Percentiles rank a stretch among this genome's conserved stretches.
phyloP scores from a whole-genome alignment of 805 yeast species.

The Kodamaea hsintzibuensis region DNA sequence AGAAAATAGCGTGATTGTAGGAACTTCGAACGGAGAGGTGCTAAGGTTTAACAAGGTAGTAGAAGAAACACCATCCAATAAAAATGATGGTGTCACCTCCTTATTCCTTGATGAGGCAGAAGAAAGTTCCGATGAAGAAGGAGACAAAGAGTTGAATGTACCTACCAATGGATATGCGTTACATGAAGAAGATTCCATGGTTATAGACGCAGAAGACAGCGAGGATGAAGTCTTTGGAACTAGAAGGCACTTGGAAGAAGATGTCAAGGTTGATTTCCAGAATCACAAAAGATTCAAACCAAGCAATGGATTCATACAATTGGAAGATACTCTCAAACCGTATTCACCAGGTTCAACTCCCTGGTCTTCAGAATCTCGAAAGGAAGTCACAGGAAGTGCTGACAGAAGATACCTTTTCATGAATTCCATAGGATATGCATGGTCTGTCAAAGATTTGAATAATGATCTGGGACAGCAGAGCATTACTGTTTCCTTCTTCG shows the following conservation, averaged over 20 bases:
- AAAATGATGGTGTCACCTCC: background rate
- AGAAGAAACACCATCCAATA: background rate
- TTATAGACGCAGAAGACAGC: slow-evolving; percentile 36
- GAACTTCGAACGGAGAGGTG: slow-evolving; percentile 45
- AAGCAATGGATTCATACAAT: slow-evolving; percentile 4
- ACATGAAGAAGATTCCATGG: slow-evolving; percentile 35
- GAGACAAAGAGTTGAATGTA: slow-evolving; percentile 15
- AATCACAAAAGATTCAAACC: slow-evolving; percentile 24
- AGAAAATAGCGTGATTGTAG: slow-evolving; percentile 34
- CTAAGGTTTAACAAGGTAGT: slow-evolving; percentile 21
- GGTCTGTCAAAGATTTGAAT: slow-evolving; percentile 56
- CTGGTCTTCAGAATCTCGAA: slow-evolving; percentile 41
- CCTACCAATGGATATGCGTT: slow-evolving; percentile 14
- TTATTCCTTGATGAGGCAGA: slow-evolving; percentile 17
- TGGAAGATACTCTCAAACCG: slow-evolving; percentile 47
- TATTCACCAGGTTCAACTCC: slow-evolving; percentile 90
- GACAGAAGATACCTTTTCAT: slow-evolving; percentile 78
- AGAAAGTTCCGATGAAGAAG: slow-evolving; percentile 19
- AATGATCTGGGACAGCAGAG: slow-evolving; percentile 47
- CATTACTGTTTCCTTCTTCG: slow-evolving; percentile 87
- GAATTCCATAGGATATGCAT: slow-evolving; percentile 77
- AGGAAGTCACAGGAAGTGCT: slow-evolving; percentile 22
- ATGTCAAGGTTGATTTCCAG: slow-evolving; percentile 13
- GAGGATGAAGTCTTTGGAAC: slow-evolving; percentile 15
- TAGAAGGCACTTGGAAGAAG: slow-evolving; percentile 2